phyloP scores from a whole-genome alignment of 129 eudicot species.

The Glebionis coronaria region DNA sequence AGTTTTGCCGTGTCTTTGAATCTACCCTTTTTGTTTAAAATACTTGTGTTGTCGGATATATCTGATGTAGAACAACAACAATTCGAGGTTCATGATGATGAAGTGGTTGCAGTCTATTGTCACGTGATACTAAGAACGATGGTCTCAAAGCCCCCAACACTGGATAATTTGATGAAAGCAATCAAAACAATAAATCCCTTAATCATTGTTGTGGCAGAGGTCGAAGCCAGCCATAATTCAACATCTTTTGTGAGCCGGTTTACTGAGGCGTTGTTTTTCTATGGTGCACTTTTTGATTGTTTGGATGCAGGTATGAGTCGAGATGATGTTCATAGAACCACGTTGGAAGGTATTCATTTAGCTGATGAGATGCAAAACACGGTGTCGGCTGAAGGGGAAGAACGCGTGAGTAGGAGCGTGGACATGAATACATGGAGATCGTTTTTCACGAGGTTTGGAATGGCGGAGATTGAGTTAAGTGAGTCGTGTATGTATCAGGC shows the following conservation, averaged over 20 bases:
- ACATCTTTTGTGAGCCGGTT: constrained; percentile 56
- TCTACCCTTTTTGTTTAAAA: constrained; percentile 45
- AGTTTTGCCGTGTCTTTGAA: constrained; percentile 45
- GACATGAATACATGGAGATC: constrained; percentile 56
- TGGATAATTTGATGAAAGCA: constrained; percentile 44
- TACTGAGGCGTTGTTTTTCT: constrained; percentile 46
- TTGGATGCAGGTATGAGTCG: constrained; percentile 48
- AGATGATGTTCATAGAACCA: constrained; percentile 26
- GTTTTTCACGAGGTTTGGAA: constrained; percentile 47
- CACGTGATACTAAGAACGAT: constrained; percentile 38
- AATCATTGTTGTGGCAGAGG: constrained; percentile 48
- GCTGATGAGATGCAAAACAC: constrained; percentile 49
- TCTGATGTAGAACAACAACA: constrained; percentile 35
- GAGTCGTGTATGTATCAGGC: constrained; percentile 54
- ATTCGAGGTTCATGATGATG: constrained; percentile 36
- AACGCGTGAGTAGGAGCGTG: constrained; percentile 43
- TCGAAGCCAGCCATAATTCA: constrained; percentile 61
- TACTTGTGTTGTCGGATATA: constrained; percentile 42
- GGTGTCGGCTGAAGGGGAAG: constrained; percentile 50
- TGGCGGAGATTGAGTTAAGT: constrained; percentile 57
- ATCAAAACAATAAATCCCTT: constrained; percentile 41
- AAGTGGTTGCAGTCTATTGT: constrained; percentile 42
- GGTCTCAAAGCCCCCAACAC: constrained; percentile 39
- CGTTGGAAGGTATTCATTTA: constrained; percentile 41
- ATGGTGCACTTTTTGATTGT: constrained; percentile 52